Base-by-base conservation (phyloP, 2,329 filamentous ascomycete genomes). In the Fusarium tanahbumbuense region DNA sequence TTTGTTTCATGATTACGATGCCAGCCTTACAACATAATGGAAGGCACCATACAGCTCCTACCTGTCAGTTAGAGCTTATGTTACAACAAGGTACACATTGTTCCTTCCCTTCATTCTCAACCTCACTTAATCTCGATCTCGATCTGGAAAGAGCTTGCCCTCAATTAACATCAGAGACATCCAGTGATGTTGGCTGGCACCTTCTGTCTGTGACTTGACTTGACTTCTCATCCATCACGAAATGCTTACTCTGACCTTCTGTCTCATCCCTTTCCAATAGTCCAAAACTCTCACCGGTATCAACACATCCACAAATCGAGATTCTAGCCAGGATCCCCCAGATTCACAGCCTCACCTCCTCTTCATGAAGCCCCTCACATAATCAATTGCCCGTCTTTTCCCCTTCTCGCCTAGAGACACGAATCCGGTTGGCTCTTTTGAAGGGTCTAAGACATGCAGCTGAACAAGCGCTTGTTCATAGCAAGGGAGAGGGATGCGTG, bases 361-460 rank as follows among this genome's bases (percentile, higher is more conserved):
- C 60, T 40, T 62, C 41, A 27, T 30, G 48, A 30, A 34, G 28
- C 61, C 63, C 69, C 64, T 73, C 69, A 40, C 71, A 62, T 72
- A 47, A 23, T 30, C 22, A 68, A 44, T 57, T 28, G 22, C 20
- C 34, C 34, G 46, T 42, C 34, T 53, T 40, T 56, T 52, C n/a
- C 50, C 34, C 25, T 53, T 53, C 34, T 40, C 40, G 27, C 55
- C 30, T 54, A 49, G 48, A 40, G 56, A 41, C 42, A 48, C 49
- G 28, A 47, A 49, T 46, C 60, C 23, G 58, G 47, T 60, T 46
- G 50, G 42, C 57, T 30, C 30, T 27, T 47, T 23, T 27, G 23
- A 60, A 68, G 59, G 55, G 54, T 72, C 60, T 59, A 65, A 74
- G 64, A 67, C 71, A 73, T 28, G 47, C 63, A 62, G 46, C 58